Evolutionary conservation across 495 filamentous ascomycete species (phyloP), one percentile per base, ranked within the genome.

Genomic region (Podospora tetraspora): DNA sequence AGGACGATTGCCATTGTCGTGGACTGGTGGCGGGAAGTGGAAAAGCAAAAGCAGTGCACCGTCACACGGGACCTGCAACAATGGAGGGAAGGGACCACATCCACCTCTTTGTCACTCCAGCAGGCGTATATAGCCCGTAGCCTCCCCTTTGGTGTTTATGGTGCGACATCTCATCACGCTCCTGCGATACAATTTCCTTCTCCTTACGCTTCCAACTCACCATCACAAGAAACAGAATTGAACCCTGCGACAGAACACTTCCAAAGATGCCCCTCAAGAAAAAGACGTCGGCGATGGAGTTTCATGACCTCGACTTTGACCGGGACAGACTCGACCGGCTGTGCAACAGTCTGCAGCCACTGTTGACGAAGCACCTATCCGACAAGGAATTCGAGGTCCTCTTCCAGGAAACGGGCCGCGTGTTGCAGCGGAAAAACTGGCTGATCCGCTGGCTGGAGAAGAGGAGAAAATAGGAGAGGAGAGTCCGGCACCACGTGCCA

Each of bases 341-440:
- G 6, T 25, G 32, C 27, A 59, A 64, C 57, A 59, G 52, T 23
- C 64, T 69, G 56, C 67, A 69, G 32, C 67, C 67, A 3, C 56
- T 69, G 62, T 57, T 69, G 30, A 60, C 52, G 1, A 59, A 27
- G 30, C 56, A 66, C 11, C 62, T 24, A 8, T 61, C 62, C 27
- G 56, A 60, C 19, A 64, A 66, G 56, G 67, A 69, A 22, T 21
- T 52, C 43, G 43, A 52, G 43, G 43, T 52, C 16, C 43, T 52
- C 43, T 52, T 52, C 16, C 5, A 52, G 19, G 43, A 52, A 52
- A 52, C 43, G 1, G 43, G 19, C 16, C 19, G 6, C 0, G 19
- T 52, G 6, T 3, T 52, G 43, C 43, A 5, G 43, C 19, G 43
- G 19, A n/a, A 52, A n/a, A 52, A 19, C 19, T 52, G 43, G 43